A percentile compares a stretch with the other conserved stretches of the same genome.
phyloP scores from a whole-genome alignment of 306 rosid species.

The Lotus japonicus region DNA sequence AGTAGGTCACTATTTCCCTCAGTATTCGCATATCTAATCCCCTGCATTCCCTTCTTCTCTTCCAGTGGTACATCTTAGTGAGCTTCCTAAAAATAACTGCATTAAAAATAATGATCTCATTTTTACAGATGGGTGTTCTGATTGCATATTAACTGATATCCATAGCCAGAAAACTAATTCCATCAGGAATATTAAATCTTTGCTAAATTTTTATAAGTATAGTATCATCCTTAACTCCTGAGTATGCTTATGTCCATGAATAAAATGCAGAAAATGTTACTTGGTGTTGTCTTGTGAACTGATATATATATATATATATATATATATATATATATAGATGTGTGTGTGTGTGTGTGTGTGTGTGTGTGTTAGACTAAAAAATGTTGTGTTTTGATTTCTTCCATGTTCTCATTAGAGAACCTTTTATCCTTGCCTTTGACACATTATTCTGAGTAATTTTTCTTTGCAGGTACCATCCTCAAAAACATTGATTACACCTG shows the following conservation, averaged over 20 bases:
- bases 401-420: constrained; percentile 10
- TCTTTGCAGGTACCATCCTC: constrained; percentile 56
- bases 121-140: neutral
- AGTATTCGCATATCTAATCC: no score
- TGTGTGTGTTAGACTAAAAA: neutral
- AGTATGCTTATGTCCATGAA: neutral
- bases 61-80: neutral
- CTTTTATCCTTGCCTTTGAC: neutral
- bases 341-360: no score
- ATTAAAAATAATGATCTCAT: neutral
- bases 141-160: neutral
- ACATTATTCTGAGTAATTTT: constrained; percentile 4
- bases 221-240: neutral
- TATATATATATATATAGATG: neutral
- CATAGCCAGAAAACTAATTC: neutral
- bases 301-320: neutral
- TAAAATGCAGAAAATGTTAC: constrained; percentile 8
- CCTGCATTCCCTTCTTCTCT: neutral
- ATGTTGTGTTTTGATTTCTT: neutral
- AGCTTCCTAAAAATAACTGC: neutral
- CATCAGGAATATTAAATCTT: neutral
- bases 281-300: neutral
- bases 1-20: no score
- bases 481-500: constrained; percentile 78
- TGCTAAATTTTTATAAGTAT: neutral